These are phyloP conservation scores for Chaetoscypha palmicola DNA, from an alignment of 2,329 filamentous ascomycete species.

Conservation along the genomic window DNA sequence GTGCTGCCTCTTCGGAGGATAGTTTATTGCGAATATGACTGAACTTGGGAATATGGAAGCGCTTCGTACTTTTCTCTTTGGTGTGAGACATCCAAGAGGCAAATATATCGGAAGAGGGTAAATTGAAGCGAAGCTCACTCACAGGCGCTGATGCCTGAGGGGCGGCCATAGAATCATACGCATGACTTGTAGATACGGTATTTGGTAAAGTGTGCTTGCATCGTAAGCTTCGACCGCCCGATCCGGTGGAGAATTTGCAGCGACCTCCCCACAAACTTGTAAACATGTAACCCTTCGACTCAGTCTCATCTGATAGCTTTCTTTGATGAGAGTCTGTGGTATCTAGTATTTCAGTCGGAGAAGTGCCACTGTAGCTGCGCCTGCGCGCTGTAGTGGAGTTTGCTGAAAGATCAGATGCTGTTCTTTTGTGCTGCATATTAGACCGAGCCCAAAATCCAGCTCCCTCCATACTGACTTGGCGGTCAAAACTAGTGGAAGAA, in stretches of 20 bases:
- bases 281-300: slow-evolving; percentile 62
- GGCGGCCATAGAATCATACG: slow-evolving; percentile 10
- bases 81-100: slow-evolving; percentile 23
- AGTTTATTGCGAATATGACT: slow-evolving; percentile 28
- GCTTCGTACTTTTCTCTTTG: slow-evolving; percentile 17
- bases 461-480: slow-evolving; percentile 49
- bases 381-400: slow-evolving; percentile 11
- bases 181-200: slow-evolving; percentile 26
- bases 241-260: slow-evolving; percentile 78
- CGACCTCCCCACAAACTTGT: slow-evolving; percentile 78
- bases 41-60: slow-evolving; percentile 18
- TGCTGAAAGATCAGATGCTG: slow-evolving; percentile 21
- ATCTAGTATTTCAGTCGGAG: slow-evolving; percentile 4
- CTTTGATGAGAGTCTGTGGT: background rate
- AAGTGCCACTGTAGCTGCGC: slow-evolving; percentile 16
- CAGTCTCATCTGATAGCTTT: slow-evolving; percentile 12
- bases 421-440: slow-evolving; percentile 22
- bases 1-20: slow-evolving; percentile 24
- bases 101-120: slow-evolving; percentile 55
- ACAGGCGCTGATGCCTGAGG: slow-evolving; percentile 36
- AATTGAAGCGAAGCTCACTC: slow-evolving; percentile 85
- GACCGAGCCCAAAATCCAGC: slow-evolving; percentile 24
- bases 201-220: slow-evolving; percentile 65
- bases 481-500: slow-evolving; percentile 35
- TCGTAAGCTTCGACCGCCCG: slow-evolving; percentile 65